Base-by-base conservation (phyloP, 495 filamentous ascomycete species). In the Penicillium goetzii region DNA sequence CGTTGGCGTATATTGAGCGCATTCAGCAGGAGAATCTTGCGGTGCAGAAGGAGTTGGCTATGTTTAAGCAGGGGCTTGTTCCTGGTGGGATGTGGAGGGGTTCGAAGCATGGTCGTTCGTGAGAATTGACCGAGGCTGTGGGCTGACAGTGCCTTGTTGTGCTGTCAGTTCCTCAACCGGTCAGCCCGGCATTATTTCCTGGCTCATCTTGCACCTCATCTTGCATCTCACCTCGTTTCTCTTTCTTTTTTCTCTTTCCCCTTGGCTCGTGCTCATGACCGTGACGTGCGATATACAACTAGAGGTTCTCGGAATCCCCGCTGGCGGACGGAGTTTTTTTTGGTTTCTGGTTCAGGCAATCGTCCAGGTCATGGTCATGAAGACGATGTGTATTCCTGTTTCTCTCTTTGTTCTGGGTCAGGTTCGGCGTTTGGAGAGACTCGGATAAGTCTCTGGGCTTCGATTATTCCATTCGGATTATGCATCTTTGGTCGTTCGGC, bases 1-100 rank as follows among this genome's bases (percentile, higher is more conserved):
- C 85, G 17, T 84, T 97, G 21, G 85, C 91, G 43, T 89, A 92
- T 51, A 80, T 96, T 71, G 84, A 87, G 53, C 83, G 75, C 19
- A 62, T 82, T 40, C 78, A 82, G 58, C 75, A 78, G 52, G 73
- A 78, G 62, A 82, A 79, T 34, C 70, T 73, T 45, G 67, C 73
- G 0, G 53, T 80, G 45, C 72, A 75, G 40, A 77, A 76, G 67
- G 80, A 82, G 61, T 28, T 82, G 36, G 61, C 66, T 0, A 25
- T 79, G 9, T 34, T 80, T 40, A 78, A 76, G 58, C 74, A 78
- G 56, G 74, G 74, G 53, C 23, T 78, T 47, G 23, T 77, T 21
- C 69, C 75, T 11, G 69, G 68, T 25, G 73, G 72, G 15, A 74
- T 71, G 38, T 79, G 77, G 77, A 65, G 69, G 21, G 64, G 59